Percentiles rank a stretch among this genome's conserved stretches.
Conservation (phyloP, 2,329 filamentous ascomycete species). For the Trichoderma gracile region DNA sequence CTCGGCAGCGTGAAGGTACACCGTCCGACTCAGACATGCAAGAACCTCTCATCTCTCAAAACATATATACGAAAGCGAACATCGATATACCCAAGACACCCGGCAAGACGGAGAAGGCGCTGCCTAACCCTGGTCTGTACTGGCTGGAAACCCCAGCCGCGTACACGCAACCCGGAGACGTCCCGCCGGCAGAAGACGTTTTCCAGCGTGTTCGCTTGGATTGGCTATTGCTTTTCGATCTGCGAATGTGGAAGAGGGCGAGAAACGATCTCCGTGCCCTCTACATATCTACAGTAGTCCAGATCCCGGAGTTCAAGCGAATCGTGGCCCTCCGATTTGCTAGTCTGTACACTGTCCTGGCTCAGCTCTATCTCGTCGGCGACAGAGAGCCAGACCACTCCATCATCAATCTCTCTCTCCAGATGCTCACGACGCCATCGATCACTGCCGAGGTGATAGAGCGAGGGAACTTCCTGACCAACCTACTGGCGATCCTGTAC, state of each 20-base stretch:
- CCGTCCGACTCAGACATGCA: constrained; percentile 70
- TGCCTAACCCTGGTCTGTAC: constrained; percentile 71
- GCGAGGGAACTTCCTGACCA: constrained; percentile 92
- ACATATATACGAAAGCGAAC: constrained; percentile 63
- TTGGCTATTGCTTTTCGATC: constrained; percentile 90
- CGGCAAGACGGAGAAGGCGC: constrained; percentile 49
- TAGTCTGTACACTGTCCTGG: constrained; percentile 87
- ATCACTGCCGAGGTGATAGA: constrained; percentile 96
- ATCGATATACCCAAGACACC: constrained; percentile 83
- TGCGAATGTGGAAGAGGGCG: constrained; percentile 95
- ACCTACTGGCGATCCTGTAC: constrained; percentile 92
- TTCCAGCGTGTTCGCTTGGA: constrained; percentile 88
- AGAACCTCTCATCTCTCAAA: constrained; percentile 64
- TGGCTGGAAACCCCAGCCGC: constrained; percentile 80
- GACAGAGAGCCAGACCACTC: constrained; percentile 97
- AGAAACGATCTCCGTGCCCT: constrained; percentile 87
- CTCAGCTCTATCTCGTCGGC: constrained; percentile 92
- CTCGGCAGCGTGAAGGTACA: constrained; percentile 61
- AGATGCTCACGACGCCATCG: constrained; percentile 94
- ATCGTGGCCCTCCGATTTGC: constrained; percentile 91
- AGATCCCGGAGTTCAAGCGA: constrained; percentile 93
- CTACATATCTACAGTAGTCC: constrained; percentile 95
- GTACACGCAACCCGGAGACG: constrained; percentile 62
- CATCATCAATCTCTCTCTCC: constrained; percentile 94
- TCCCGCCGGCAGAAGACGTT: constrained; percentile 79